These are phyloP conservation scores for Xylaria hypoxylon DNA, from an alignment of 2,329 filamentous ascomycete species.

Conservation along the genomic window DNA sequence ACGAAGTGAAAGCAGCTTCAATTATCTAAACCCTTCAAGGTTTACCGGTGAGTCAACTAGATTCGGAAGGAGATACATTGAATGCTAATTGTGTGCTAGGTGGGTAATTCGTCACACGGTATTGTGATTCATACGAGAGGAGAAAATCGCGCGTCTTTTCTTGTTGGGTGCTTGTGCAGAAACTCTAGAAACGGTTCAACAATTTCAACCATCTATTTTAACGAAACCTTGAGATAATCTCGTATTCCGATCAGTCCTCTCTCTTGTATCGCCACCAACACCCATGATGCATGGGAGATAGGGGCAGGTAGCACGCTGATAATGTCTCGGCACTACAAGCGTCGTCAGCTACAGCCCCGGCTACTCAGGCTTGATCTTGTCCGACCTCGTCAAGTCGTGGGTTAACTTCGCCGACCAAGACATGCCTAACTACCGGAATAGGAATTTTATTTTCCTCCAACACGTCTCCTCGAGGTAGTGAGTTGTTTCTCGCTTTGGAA, in stretches of 20 bases:
- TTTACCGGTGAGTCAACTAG: constrained; percentile 25
- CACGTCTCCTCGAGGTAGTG: constrained; percentile 1
- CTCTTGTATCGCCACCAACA: background rate
- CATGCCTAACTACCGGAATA: background rate
- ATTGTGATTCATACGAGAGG: background rate
- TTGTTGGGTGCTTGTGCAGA: too few relatives aligned
- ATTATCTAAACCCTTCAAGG: background rate
- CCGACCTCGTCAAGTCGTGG: background rate
- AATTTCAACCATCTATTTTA: background rate
- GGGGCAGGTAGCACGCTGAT: background rate
- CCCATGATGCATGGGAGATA: background rate
- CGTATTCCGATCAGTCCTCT: background rate
- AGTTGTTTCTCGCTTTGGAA: constrained; percentile 10
- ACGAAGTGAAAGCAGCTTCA: background rate
- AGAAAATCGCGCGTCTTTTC: background rate
- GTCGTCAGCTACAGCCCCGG: background rate
- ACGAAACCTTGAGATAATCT: background rate
- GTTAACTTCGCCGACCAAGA: background rate
- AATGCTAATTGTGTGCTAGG: constrained; percentile 5
- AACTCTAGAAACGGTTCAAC: background rate
- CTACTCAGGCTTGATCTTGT: background rate
- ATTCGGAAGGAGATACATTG: constrained; percentile 37
- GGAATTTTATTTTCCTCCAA: background rate
- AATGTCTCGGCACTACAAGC: constrained; percentile 28
- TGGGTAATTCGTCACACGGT: background rate